A percentile compares a stretch with the other conserved stretches of the same genome.
These are phyloP conservation scores for Penicillium oxalicum DNA, from an alignment of 2,329 filamentous ascomycete genomes.

Conservation along the genomic window DNA sequence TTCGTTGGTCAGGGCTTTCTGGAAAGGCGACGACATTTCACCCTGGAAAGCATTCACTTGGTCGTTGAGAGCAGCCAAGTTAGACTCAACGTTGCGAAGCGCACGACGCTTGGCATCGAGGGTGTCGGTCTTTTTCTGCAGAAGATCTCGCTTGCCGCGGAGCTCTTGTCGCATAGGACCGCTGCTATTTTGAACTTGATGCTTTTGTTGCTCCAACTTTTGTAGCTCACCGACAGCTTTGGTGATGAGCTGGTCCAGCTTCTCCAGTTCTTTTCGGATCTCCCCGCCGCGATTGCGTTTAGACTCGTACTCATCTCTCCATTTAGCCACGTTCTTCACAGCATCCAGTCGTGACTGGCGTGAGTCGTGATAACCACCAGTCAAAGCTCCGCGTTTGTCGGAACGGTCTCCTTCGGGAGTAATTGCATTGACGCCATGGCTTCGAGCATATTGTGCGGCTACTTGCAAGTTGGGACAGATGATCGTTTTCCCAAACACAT, in stretches of 20 bases:
- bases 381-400: conserved; percentile 91
- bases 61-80: conserved; percentile 69
- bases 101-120: conserved; percentile 64
- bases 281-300: conserved; percentile 59
- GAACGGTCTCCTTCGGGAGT: conserved; percentile 92
- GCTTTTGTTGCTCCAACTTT: conserved; percentile 71
- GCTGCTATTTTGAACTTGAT: conserved; percentile 74
- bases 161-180: conserved; percentile 73
- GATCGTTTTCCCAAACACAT: conserved; percentile 93
- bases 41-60: conserved; percentile 70
- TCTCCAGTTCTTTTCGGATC: conserved; percentile 65
- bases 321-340: conserved; percentile 67
- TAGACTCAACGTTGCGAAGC: conserved; percentile 63
- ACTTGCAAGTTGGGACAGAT: conserved; percentile 86
- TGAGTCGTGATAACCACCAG: conserved; percentile 86
- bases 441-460: conserved; percentile 84
- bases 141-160: conserved; percentile 64
- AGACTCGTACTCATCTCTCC: conserved; percentile 67
- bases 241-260: conserved; percentile 83
- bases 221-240: conserved; percentile 75
- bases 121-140: conserved; percentile 66
- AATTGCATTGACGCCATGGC: conserved; percentile 85
- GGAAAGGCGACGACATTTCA: conserved; percentile 81
- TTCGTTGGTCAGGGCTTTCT: conserved; percentile 74
- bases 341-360: conserved; percentile 81